Evolutionary conservation across 371 early-diverging fungal species (phyloP).

Genomic region (Synchytrium microbalum): DNA sequence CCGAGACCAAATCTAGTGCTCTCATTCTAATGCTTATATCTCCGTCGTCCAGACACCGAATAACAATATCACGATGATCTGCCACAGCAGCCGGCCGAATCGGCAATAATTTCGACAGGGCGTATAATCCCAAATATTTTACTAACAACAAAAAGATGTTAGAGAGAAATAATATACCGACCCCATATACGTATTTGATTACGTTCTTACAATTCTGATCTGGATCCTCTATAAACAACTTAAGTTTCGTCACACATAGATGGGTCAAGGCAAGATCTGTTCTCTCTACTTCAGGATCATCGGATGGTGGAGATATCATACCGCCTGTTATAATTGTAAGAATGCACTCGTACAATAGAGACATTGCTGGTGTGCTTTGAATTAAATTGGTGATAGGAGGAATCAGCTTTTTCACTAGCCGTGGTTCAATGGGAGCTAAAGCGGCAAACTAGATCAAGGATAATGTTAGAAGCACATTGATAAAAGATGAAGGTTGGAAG

Average conservation of each 20-base stretch:
- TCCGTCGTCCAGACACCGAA: slow-evolving; percentile 83
- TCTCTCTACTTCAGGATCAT: slow-evolving; percentile 38
- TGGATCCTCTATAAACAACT: slow-evolving; percentile 70
- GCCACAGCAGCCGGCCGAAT: slow-evolving; percentile 76
- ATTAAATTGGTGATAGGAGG: slow-evolving; percentile 77
- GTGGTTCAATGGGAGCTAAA: slow-evolving; percentile 85
- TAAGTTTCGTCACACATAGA: slow-evolving; percentile 83
- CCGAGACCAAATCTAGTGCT: slow-evolving; percentile 75
- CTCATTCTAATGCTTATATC: slow-evolving; percentile 85
- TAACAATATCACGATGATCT: slow-evolving; percentile 72
- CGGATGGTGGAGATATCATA: slow-evolving; percentile 45
- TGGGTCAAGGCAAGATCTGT: slow-evolving; percentile 56
- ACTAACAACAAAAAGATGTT: slow-evolving; percentile 33
- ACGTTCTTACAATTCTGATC: slow-evolving; percentile 90
- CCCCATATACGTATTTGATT: neutral
- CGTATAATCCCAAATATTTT: slow-evolving; percentile 86
- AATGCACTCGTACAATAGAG: slow-evolving; percentile 90
- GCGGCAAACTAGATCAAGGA: slow-evolving; percentile 92
- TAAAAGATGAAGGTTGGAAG: slow-evolving; percentile 6
- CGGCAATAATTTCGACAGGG: slow-evolving; percentile 68
- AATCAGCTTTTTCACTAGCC: slow-evolving; percentile 81
- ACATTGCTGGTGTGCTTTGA: slow-evolving; percentile 85
- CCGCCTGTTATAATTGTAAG: slow-evolving; percentile 86
- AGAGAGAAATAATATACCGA: slow-evolving; percentile 4
- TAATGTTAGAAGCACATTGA: too few species aligned